phyloP scores from a whole-genome alignment of 371 early-diverging fungal genomes.

The Haplosporangium sp. region DNA sequence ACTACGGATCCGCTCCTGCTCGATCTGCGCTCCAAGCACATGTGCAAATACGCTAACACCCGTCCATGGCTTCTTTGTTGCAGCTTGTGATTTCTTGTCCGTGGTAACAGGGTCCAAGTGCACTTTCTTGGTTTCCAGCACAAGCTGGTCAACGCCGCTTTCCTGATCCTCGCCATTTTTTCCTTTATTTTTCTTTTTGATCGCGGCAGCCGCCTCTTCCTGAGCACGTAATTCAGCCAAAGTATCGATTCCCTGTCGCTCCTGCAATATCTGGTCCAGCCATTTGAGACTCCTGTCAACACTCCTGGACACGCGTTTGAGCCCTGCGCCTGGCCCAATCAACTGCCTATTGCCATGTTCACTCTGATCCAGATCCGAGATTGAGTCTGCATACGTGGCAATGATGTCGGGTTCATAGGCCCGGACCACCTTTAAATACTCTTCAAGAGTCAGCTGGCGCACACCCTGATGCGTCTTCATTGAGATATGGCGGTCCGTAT shows the following conservation, averaged over 20 bases:
- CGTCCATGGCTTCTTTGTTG: conserved; percentile 29
- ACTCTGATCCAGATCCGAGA: conserved; percentile 55
- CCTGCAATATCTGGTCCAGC: conserved; percentile 62
- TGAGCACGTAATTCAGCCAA: conserved; percentile 24
- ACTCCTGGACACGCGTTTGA: conserved; percentile 72
- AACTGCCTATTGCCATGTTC: background rate
- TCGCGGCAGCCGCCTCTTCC: conserved; percentile 43
- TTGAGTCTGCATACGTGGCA: conserved; percentile 57
- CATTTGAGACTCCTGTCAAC: conserved; percentile 76
- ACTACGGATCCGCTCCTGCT: conserved; percentile 67
- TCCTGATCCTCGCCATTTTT: background rate
- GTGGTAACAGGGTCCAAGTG: background rate
- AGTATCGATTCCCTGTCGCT: conserved; percentile 31
- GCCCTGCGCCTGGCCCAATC: conserved; percentile 53
- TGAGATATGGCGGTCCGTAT: conserved; percentile 73
- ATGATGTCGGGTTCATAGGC: conserved; percentile 67
- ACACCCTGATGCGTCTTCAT: conserved; percentile 77
- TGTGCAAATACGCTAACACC: conserved; percentile 67
- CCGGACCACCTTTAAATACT: conserved; percentile 62
- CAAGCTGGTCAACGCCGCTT: background rate
- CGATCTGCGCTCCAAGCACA: conserved; percentile 63
- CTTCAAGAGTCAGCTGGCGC: conserved; percentile 64
- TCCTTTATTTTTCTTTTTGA: conserved; percentile 6
- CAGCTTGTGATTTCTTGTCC: background rate
- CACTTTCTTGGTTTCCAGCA: conserved; percentile 8